Evolutionary conservation across 768 basidiomycete genomes (phyloP).

Genomic region (Gymnopilus dilepis): DNA sequence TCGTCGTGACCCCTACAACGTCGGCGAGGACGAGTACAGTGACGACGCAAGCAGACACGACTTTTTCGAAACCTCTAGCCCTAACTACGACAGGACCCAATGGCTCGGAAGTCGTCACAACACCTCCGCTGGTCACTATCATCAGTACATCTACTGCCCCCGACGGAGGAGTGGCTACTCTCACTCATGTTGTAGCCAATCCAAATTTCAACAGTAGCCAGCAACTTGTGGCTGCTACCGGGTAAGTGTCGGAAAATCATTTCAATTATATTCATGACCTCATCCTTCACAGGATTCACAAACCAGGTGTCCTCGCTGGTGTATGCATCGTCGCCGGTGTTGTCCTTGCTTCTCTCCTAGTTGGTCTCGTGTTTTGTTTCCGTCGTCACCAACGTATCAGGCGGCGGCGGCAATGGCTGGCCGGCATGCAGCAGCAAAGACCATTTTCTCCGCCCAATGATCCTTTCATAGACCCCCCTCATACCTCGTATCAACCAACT

Average conservation of each 20-base stretch:
- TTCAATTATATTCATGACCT: background rate
- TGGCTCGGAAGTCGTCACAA: slow-evolving; percentile 44
- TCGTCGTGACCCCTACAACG: slow-evolving; percentile 15
- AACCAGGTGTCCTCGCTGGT: slow-evolving; percentile 73
- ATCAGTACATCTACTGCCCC: slow-evolving; percentile 49
- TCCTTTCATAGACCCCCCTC: slow-evolving; percentile 40
- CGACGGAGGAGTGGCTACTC: slow-evolving; percentile 49
- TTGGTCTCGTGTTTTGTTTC: slow-evolving; percentile 49
- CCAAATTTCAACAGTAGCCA: slow-evolving; percentile 26
- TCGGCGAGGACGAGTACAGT: slow-evolving; percentile 24
- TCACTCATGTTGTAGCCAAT: slow-evolving; percentile 60
- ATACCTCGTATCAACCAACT: slow-evolving; percentile 4
- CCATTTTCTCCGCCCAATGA: slow-evolving; percentile 32
- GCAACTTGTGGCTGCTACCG: slow-evolving; percentile 13
- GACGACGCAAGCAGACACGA: slow-evolving; percentile 22
- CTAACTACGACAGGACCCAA: slow-evolving; percentile 45
- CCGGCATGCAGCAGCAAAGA: slow-evolving; percentile 39
- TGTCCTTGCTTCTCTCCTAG: slow-evolving; percentile 48
- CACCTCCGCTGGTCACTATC: slow-evolving; percentile 53
- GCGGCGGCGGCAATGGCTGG: slow-evolving; percentile 42
- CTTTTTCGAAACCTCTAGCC: slow-evolving; percentile 42
- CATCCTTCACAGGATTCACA: slow-evolving; percentile 51
- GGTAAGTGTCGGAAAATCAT: slow-evolving; percentile 12
- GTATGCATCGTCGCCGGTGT: slow-evolving; percentile 76
- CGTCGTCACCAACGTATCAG: slow-evolving; percentile 46